Base-by-base conservation (phyloP, 257 asterid genomes). In the Primulina tabacum region DNA sequence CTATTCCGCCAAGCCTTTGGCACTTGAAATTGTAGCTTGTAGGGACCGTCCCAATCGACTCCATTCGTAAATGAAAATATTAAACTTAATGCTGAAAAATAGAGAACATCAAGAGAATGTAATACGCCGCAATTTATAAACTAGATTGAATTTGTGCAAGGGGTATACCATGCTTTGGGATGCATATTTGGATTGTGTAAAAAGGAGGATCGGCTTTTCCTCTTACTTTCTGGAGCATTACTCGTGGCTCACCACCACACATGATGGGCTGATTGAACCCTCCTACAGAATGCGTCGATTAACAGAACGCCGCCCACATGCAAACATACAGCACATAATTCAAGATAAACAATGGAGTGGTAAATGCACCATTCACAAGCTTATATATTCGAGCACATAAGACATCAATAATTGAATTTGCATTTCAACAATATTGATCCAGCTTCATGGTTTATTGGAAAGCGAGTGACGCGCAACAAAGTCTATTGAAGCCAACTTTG, bases 221-320 rank as follows among this genome's bases (percentile, higher is more conserved):
- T 69, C 98, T 77, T 62, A 78, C 71, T 78, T 78, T 92, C 76
- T 68, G 76, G 38, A 88, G 90, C 98, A 89, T 92, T 17, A 82
- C 92, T 81, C 98, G 79, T 18, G 98, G 96, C 81, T 92, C 96
- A 37, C 92, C 89, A 52, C 96, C 96, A 71, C 98, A 92, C 98
- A 89, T 92, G 68, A 92, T 92, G 0, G 96, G 98, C 82, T 92
- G 98, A 71, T 92, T 92, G 79, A 92, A 92, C 47, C 98, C 98
- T 61, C 95, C 96, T 92, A 80, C 75, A 71, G 43, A 26, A 29
- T 18, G 47, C 3, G 57, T 0, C 16, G 16, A 59, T 73, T 70
- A 67, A 57, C 53, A 37, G 24, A 50, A 62, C 38, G 56, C 53
- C 70, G 61, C 38, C 37, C n/a, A 52, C 0, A 4, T 1, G 21